Percentiles rank a stretch among this genome's conserved stretches.
phyloP scores from a whole-genome alignment of 2,329 filamentous ascomycete genomes.

The Colletotrichum filicis region DNA sequence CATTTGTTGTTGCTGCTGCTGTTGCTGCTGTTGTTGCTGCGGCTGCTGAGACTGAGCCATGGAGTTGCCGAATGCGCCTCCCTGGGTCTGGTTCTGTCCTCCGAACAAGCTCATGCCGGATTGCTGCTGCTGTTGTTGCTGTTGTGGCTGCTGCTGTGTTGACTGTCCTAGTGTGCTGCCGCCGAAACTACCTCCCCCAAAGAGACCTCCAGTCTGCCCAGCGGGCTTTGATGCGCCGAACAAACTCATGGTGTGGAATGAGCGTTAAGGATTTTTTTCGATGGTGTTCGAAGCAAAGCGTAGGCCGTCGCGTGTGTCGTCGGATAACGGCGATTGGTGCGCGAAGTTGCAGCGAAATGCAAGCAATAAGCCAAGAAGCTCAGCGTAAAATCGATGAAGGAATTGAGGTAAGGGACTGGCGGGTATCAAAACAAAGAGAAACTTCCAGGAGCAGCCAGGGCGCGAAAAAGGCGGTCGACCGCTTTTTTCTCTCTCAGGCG shows the following conservation, averaged over 20 bases:
- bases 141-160: constrained; percentile 46
- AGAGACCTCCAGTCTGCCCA: constrained; percentile 36
- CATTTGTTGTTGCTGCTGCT: constrained; percentile 57
- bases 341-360: constrained; percentile 18
- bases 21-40: constrained; percentile 49
- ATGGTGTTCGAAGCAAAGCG: not conserved
- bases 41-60: constrained; percentile 46
- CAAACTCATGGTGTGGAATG: constrained; percentile 46
- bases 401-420: not conserved
- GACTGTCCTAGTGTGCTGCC: constrained; percentile 45
- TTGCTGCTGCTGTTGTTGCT: constrained; percentile 45
- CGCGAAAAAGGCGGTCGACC: not conserved
- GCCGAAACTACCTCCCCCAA: constrained; percentile 45
- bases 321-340: not conserved
- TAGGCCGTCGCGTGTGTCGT: not conserved
- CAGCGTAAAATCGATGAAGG: constrained; percentile 20
- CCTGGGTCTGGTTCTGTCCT: constrained; percentile 43
- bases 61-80: constrained; percentile 48
- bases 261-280: not conserved
- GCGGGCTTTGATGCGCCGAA: constrained; percentile 53
- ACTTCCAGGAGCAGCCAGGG: not conserved
- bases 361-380: constrained; percentile 15
- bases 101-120: constrained; percentile 50
- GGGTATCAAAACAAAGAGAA: constrained; percentile 20
- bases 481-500: not conserved